Conservation (phyloP, 257 asterid genomes). For the Fraxinus excelsior region DNA sequence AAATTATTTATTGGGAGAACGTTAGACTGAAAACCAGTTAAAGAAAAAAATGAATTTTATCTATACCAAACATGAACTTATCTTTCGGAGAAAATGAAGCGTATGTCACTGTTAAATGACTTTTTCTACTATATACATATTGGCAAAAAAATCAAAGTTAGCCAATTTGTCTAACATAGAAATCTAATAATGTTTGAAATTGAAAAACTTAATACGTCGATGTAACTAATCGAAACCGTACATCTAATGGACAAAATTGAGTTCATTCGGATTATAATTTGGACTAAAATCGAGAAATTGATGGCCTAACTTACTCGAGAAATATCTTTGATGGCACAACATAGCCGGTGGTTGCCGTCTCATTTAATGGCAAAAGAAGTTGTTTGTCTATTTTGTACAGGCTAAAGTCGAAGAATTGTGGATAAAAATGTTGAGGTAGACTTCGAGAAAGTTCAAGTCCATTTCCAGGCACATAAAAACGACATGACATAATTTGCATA, state of each 20-base stretch:
- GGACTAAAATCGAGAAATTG: not conserved
- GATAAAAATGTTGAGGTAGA: conserved; percentile 16
- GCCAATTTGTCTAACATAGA: not conserved
- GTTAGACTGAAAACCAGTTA: too few relatives aligned
- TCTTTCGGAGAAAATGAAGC: not conserved
- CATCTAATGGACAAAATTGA: not conserved
- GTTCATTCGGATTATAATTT: not conserved
- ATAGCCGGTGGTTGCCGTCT: not conserved
- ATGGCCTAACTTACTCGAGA: too few relatives aligned
- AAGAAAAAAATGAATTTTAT: too few relatives aligned
- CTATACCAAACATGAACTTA: not conserved
- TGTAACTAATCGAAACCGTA: not conserved
- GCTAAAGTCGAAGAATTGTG: not conserved
- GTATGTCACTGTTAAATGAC: not conserved
- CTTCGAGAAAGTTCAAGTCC: conserved; percentile 1
- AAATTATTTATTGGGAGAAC: too few relatives aligned
- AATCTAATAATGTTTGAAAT: not conserved
- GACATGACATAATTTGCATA: conserved; percentile 23
- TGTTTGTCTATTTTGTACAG: not conserved
- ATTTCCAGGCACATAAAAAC: not conserved
- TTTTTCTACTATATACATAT: not conserved
- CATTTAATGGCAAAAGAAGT: not conserved
- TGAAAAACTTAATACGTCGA: too few relatives aligned
- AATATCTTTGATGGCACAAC: not conserved
- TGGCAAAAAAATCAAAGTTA: too few relatives aligned